These are phyloP conservation scores for Fusarium chuoi DNA, from an alignment of 2,329 filamentous ascomycete species.

Conservation along the genomic window DNA sequence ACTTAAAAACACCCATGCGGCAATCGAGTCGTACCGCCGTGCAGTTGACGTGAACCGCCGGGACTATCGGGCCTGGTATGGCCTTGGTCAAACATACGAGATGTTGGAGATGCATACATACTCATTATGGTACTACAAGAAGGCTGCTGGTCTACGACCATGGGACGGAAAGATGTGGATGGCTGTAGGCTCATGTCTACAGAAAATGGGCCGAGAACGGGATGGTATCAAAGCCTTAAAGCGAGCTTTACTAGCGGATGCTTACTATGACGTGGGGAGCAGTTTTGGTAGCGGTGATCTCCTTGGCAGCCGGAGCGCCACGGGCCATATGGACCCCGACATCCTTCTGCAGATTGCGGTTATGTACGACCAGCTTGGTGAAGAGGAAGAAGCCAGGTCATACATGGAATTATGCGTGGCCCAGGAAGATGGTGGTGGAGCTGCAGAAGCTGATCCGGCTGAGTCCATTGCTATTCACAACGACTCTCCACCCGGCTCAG, in stretches of 20 bases:
- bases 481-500: constrained; percentile 58
- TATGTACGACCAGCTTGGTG: constrained; percentile 84
- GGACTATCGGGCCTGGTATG: constrained; percentile 98
- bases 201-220: constrained; percentile 86
- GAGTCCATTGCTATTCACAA: constrained; percentile 66
- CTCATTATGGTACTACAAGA: constrained; percentile 96
- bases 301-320: constrained; percentile 60
- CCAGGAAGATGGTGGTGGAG: constrained; percentile 81
- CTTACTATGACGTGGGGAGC: constrained; percentile 78
- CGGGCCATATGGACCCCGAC: constrained; percentile 82
- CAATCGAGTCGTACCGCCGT: constrained; percentile 94
- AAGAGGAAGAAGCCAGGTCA: constrained; percentile 82
- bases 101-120: constrained; percentile 98
- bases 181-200: constrained; percentile 90
- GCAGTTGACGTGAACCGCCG: constrained; percentile 96
- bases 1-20: constrained; percentile 97
- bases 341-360: constrained; percentile 88
- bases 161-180: constrained; percentile 99
- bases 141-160: constrained; percentile 89
- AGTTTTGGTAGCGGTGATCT: constrained; percentile 61
- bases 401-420: constrained; percentile 98
- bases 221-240: constrained; percentile 97
- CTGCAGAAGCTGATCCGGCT: constrained; percentile 53
- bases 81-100: constrained; percentile 95
- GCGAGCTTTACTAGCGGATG: constrained; percentile 87